Conservation (phyloP, 768 basidiomycete species). For the Tylopilus subfusipes region DNA sequence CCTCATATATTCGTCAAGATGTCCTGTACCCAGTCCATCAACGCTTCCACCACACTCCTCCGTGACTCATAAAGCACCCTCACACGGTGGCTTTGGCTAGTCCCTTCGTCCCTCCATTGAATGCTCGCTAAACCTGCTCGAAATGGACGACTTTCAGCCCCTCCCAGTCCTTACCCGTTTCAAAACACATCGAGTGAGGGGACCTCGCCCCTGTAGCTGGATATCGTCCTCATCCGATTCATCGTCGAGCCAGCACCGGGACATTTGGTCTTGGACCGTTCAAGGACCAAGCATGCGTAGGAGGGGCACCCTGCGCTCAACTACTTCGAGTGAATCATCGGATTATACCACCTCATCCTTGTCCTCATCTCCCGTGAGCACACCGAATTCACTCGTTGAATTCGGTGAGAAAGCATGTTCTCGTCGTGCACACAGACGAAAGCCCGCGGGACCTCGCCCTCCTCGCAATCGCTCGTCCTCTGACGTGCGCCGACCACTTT, state of each 20-base stretch:
- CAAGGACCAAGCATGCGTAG: constrained; percentile 12
- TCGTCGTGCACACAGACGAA: constrained; percentile 16
- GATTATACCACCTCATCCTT: constrained; percentile 12
- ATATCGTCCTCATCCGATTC: constrained; percentile 14
- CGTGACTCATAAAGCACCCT: not conserved
- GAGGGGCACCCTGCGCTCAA: constrained; percentile 14
- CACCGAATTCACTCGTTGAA: constrained; percentile 3
- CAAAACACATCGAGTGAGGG: constrained; percentile 20
- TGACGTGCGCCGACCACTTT: constrained; percentile 12
- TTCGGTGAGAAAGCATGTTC: not conserved
- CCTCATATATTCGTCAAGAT: constrained; percentile 22
- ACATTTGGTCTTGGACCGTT: constrained; percentile 20
- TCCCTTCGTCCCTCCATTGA: constrained; percentile 1
- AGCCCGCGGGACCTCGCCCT: constrained; percentile 27
- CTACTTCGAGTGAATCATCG: constrained; percentile 11
- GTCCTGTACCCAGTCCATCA: constrained; percentile 5
- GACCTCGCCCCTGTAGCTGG: constrained; percentile 32
- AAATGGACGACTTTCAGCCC: constrained; percentile 13
- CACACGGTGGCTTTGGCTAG: not conserved
- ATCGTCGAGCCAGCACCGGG: constrained; percentile 8
- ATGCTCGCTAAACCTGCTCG: not conserved
- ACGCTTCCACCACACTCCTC: constrained; percentile 2
- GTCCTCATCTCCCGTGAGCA: constrained; percentile 10
- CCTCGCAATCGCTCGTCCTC: constrained; percentile 10
- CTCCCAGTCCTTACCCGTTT: constrained; percentile 5